Evolutionary conservation across 2,329 filamentous ascomycete genomes (phyloP).

Genomic region (Aspergillus arachidicola): DNA sequence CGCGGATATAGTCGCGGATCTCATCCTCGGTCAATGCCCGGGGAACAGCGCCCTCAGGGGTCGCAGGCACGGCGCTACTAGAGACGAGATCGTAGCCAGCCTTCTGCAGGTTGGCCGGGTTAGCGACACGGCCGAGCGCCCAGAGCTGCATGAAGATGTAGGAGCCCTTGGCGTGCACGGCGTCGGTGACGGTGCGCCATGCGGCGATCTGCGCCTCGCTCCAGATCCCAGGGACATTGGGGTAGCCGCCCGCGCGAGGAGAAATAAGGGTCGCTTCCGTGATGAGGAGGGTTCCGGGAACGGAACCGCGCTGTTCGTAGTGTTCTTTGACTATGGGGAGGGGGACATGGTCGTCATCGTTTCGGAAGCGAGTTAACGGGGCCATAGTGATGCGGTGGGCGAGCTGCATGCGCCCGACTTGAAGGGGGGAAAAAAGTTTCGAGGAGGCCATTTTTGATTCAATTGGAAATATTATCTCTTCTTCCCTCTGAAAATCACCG

Average conservation of each 20-base stretch:
- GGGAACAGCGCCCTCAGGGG: slow-evolving; percentile 32
- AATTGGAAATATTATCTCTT: neutral
- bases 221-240: slow-evolving; percentile 61
- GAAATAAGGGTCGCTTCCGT: slow-evolving; percentile 60
- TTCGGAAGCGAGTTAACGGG: slow-evolving; percentile 60
- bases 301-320: slow-evolving; percentile 56
- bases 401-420: slow-evolving; percentile 45
- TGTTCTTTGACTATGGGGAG: slow-evolving; percentile 51
- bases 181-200: slow-evolving; percentile 64
- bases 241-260: slow-evolving; percentile 50
- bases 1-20: slow-evolving; percentile 45
- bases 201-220: slow-evolving; percentile 58
- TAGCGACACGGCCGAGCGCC: slow-evolving; percentile 60
- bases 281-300: slow-evolving; percentile 60
- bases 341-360: slow-evolving; percentile 53
- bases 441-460: slow-evolving; percentile 18
- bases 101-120: slow-evolving; percentile 31
- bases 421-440: slow-evolving; percentile 41
- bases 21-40: slow-evolving; percentile 41
- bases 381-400: slow-evolving; percentile 57
- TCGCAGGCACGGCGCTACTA: slow-evolving; percentile 21
- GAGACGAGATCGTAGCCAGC: slow-evolving; percentile 23
- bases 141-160: slow-evolving; percentile 67
- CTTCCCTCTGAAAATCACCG: neutral
- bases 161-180: slow-evolving; percentile 64